Percentiles rank a stretch among this genome's conserved stretches.
Conservation (phyloP, 2,329 filamentous ascomycete genomes). For the Fonsecaea pedrosoi region DNA sequence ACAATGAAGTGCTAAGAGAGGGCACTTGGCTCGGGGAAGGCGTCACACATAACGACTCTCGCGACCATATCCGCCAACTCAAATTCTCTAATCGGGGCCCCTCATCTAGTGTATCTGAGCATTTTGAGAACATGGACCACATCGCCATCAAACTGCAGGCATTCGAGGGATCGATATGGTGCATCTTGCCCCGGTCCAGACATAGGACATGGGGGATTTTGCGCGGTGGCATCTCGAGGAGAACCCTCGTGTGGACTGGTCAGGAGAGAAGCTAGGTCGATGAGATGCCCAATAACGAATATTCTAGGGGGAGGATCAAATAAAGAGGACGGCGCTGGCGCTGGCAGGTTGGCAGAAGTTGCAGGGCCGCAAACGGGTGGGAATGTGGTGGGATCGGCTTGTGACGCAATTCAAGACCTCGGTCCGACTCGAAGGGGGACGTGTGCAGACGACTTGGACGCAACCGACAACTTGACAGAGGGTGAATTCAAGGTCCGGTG, state of each 20-base stretch:
- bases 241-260: not conserved
- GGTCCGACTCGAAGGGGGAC: slow-evolving; percentile 28
- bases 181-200: slow-evolving; percentile 88
- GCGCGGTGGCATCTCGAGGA: slow-evolving; percentile 76
- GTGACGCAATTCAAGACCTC: slow-evolving; percentile 35
- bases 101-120: slow-evolving; percentile 91
- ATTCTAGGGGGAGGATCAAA: slow-evolving; percentile 4
- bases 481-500: slow-evolving; percentile 5
- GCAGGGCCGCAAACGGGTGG: slow-evolving; percentile 25
- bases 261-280: not conserved
- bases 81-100: slow-evolving; percentile 92
- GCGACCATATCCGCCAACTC: slow-evolving; percentile 93
- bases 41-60: slow-evolving; percentile 80
- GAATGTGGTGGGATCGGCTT: slow-evolving; percentile 27
- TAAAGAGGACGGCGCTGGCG: slow-evolving; percentile 5
- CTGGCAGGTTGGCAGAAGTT: slow-evolving; percentile 6
- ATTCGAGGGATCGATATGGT: slow-evolving; percentile 92
- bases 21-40: slow-evolving; percentile 63
- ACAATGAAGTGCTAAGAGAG: slow-evolving; percentile 77
- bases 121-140: slow-evolving; percentile 96
- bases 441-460: slow-evolving; percentile 22
- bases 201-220: slow-evolving; percentile 80
- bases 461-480: not conserved
- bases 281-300: slow-evolving; percentile 15
- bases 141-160: slow-evolving; percentile 94